Evolutionary conservation across 306 rosid genomes (phyloP), one percentile per base, ranked within the genome.

Genomic region (Sicyos baderoa): DNA sequence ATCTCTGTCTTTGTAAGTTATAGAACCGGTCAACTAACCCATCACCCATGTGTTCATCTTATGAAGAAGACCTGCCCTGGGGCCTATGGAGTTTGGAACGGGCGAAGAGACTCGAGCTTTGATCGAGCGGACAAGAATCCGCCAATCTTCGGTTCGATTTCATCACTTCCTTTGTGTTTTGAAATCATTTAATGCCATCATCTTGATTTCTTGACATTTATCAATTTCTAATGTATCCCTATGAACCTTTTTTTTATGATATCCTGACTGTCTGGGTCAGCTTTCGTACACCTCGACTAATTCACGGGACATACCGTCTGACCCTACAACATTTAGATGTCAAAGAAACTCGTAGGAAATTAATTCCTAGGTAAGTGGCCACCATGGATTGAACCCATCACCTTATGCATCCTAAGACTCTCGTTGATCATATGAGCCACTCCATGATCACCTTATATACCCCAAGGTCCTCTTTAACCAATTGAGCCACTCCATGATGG

Each of bases 21-120:
- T 65, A 12, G 71, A 45, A 65, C 25, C 6, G 54, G 55, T 65
- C 71, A 65, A 45, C 40, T 22, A 65, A 65, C 40, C 10, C 45
- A 7, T 7, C 42, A 35, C 21, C 19, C 19, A 12, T 22, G 13
- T 45, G 37, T 65, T 65, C 51, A 21, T 65, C 54, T 64, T 44
- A 44, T 64, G 40, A 35, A 35, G 53, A 64, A 64, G 70, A 64
- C 70, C 51, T 19, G 37, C 54, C 70, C 54, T 64, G 70, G 45
- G 54, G 54, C 21, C 15, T 44, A 65, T 65, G 71, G 71, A 47
- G 40, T 65, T 65, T 21, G 55, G 42, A 65, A 54, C 71, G 22
- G 55, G 19, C 37, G 37, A 65, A 22, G 55, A 45, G 71, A 65
- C 19, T 65, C 37, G 37, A 11, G 54, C 23, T 21, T n/a, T 21